These are phyloP conservation scores for Theobroma cacao DNA, from an alignment of 345 rosid genomes.

Conservation along the genomic window DNA sequence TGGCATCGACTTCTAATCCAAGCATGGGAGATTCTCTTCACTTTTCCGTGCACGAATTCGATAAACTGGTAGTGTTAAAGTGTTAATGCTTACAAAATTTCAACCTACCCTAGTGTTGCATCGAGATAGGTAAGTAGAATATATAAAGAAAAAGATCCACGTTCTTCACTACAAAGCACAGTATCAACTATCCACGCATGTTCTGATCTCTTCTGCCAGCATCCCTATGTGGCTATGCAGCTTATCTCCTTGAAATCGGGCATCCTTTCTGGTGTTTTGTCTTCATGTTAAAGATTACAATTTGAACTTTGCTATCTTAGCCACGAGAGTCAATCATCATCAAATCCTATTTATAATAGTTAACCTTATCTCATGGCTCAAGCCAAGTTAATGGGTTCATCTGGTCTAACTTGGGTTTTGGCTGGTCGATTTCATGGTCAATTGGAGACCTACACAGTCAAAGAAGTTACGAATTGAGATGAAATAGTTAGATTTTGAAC, in stretches of 20 bases:
- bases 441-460: too few relatives aligned
- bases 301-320: not conserved
- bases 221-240: not conserved
- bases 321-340: slow-evolving; percentile 1
- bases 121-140: not conserved
- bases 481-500: not conserved
- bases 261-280: not conserved
- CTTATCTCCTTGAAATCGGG: not conserved
- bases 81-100: not conserved
- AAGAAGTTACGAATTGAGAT: too few relatives aligned
- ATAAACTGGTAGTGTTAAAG: not conserved
- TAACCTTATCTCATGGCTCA: not conserved
- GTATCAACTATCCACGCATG: not conserved
- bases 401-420: too few relatives aligned
- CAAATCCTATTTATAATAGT: not conserved
- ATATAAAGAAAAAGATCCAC: not conserved
- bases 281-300: not conserved
- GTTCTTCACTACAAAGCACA: not conserved
- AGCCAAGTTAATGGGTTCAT: not conserved
- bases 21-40: not conserved
- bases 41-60: not conserved
- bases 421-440: too few relatives aligned
- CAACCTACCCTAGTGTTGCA: not conserved
- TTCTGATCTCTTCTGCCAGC: not conserved
- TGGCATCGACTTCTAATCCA: not conserved